phyloP scores from a whole-genome alignment of 768 basidiomycete species.

The Lactifluus rugatus region DNA sequence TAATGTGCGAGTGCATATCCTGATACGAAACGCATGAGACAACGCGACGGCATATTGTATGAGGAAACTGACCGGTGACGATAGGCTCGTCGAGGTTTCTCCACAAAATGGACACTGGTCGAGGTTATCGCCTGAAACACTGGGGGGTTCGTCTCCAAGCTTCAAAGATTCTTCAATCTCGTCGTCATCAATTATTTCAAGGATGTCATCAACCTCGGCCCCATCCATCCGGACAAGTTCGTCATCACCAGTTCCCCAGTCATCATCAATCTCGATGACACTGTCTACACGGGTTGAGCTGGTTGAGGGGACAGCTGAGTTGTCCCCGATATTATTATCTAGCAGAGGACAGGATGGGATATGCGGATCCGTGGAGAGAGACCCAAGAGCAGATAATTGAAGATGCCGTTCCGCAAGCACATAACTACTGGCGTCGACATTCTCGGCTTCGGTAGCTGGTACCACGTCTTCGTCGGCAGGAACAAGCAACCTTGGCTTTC shows the following conservation, averaged over 20 bases:
- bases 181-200: conserved; percentile 23
- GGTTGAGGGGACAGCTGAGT: not conserved
- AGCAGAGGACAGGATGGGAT: not conserved
- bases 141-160: conserved; percentile 17
- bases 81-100: conserved; percentile 23
- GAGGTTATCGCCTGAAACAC: not conserved
- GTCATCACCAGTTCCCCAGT: conserved; percentile 71
- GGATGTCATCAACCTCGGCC: conserved; percentile 21
- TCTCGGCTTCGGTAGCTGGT: not conserved
- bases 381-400: not conserved
- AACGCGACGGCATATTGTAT: conserved; percentile 8
- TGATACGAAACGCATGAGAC: conserved; percentile 20
- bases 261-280: conserved; percentile 29
- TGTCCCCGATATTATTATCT: not conserved
- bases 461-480: not conserved
- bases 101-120: conserved; percentile 28
- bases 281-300: not conserved
- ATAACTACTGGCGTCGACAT: not conserved
- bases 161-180: conserved; percentile 25
- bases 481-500: conserved; percentile 7
- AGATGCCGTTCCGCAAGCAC: not conserved
- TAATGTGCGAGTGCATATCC: conserved; percentile 48
- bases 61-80: conserved; percentile 23
- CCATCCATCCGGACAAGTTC: conserved; percentile 34
- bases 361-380: not conserved